These are phyloP conservation scores for Colletotrichum sp. DNA, from an alignment of 2,329 filamentous ascomycete genomes.

Conservation along the genomic window DNA sequence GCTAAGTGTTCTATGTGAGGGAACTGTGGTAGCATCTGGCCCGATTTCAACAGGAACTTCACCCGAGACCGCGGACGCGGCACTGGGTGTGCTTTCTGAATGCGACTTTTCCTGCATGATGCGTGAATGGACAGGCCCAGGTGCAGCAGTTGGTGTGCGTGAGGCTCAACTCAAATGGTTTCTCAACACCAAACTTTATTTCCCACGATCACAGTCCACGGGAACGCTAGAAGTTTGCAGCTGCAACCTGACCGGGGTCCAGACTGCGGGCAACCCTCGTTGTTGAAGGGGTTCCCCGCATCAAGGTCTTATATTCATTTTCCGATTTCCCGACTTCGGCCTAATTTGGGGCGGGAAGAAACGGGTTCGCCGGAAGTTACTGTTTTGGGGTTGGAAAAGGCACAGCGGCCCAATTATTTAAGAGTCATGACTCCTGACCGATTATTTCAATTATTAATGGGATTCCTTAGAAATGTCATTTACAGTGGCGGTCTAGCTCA, in stretches of 20 bases:
- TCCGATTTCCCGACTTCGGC: neutral
- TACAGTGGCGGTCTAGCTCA: neutral
- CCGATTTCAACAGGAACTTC: neutral
- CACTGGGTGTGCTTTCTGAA: neutral
- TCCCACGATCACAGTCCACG: neutral
- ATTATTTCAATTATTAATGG: neutral
- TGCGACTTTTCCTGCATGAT: neutral
- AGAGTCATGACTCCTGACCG: neutral
- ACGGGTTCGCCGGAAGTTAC: neutral
- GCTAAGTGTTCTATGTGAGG: slow-evolving; percentile 30
- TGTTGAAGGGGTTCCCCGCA: neutral
- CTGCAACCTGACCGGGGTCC: neutral
- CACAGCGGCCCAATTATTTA: neutral
- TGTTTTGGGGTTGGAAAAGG: neutral
- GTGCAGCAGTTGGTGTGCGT: neutral
- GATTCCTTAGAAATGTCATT: neutral
- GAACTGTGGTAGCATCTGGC: neutral
- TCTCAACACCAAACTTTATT: neutral
- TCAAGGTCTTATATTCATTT: neutral
- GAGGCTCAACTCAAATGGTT: neutral
- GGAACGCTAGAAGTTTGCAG: neutral
- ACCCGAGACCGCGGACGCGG: neutral
- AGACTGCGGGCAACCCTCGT: neutral
- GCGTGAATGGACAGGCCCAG: neutral
- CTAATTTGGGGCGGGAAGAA: neutral